A percentile compares a stretch with the other conserved stretches of the same genome.
These are phyloP conservation scores for Cicer chorassanicum DNA, from an alignment of 306 rosid genomes.

Conservation along the genomic window DNA sequence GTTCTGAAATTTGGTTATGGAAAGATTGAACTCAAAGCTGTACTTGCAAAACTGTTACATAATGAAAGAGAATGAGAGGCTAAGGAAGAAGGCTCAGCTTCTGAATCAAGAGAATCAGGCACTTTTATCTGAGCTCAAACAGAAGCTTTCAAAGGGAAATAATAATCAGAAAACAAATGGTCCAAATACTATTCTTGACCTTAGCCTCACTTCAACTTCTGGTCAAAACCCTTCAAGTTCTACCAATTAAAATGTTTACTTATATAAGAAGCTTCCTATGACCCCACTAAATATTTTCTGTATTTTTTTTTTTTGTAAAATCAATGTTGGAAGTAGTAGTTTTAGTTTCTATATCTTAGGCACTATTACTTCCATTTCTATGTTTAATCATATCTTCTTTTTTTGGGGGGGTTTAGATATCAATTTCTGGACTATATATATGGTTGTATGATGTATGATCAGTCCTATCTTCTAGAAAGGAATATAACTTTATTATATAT, in stretches of 20 bases:
- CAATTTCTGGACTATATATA: slow-evolving; percentile 54
- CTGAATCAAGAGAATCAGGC: slow-evolving; percentile 95
- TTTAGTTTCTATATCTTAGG: slow-evolving; percentile 46
- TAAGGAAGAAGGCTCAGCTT: slow-evolving; percentile 95
- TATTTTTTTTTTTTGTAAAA: slow-evolving; percentile 56
- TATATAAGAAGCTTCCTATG: slow-evolving; percentile 41
- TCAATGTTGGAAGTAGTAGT: slow-evolving; percentile 59
- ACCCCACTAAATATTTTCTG: slow-evolving; percentile 62
- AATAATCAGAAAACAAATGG: slow-evolving; percentile 52
- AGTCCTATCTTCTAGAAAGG: slow-evolving; percentile 64
- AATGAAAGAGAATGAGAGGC: slow-evolving; percentile 91
- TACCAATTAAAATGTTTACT: slow-evolving; percentile 52
- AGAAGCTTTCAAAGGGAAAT: slow-evolving; percentile 69
- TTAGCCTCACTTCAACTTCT: slow-evolving; percentile 64
- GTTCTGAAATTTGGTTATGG: slow-evolving; percentile 54
- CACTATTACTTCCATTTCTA: slow-evolving; percentile 52
- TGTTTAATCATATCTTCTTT: slow-evolving; percentile 48
- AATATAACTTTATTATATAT: slow-evolving; percentile 56
- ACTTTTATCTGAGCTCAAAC: slow-evolving; percentile 86
- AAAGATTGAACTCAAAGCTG: slow-evolving; percentile 91
- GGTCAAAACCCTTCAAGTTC: slow-evolving; percentile 67
- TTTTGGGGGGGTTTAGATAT: slow-evolving; percentile 62
- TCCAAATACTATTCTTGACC: slow-evolving; percentile 67
- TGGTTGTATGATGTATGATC: slow-evolving; percentile 60
- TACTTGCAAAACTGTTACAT: slow-evolving; percentile 94